Evolutionary conservation across 495 filamentous ascomycete genomes (phyloP), one percentile per base, ranked within the genome.

Genomic region (Podospora pseudoanserina): DNA sequence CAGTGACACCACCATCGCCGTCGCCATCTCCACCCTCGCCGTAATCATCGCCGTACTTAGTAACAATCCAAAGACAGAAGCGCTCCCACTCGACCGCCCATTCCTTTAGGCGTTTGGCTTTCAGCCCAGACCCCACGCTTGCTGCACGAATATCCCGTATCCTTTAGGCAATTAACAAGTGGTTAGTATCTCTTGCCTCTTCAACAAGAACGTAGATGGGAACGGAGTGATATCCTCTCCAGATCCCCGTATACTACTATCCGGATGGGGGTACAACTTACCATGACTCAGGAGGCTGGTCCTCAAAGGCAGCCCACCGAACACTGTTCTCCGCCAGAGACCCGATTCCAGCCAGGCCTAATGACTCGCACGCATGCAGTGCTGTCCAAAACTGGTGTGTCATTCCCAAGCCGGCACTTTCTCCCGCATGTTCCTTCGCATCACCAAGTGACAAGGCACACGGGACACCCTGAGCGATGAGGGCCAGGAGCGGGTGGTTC

Each of bases 301-400:
- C 94, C 73, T 93, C 91, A 74, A 91, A 97, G 39, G 90, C 89
- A 26, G 93, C 92, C 90, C 91, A 97, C 32, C 90, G 84, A 54
- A 99, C 89, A 65, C 93, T 96, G 67, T 96, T 98, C 81, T 97
- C 92, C 16, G 91, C 94, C 72, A 99, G 83, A 71, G 89, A 89
- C 4, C 92, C 94, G 54, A 94, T 78, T 0, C 92, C 92, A 19
- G 89, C 91, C 27, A 96, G 77, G 16, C 93, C 95, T 27, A 97
- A 84, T 70, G 92, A 94, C 65, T 96, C 87, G 80, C 92, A 91
- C 2, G 89, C 91, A 72, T 95, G 92, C 54, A 98, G 79, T 5
- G 91, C 91, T 77, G 94, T 92, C 93, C 93, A 97, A 78, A 94
- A 96, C 74, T 96, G 92, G 76, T 95, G 89, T 4, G 90, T 93